Conservation (phyloP, 176 grass and related monocot genomes). For the bread wheat (Triticum aestivum) region DNA sequence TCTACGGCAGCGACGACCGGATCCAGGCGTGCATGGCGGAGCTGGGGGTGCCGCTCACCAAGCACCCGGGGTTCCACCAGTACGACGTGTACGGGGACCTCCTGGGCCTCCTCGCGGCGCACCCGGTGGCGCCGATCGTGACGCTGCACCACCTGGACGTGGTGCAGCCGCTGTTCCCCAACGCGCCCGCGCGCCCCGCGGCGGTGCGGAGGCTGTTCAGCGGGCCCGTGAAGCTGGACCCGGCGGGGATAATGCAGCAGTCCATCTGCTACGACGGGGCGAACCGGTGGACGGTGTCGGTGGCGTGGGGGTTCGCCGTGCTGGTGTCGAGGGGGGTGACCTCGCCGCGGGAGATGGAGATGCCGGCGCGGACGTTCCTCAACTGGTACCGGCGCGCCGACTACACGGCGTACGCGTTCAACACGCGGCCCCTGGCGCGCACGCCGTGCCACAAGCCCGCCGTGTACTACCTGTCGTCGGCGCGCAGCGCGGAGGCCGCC, state of each 20-base stretch:
- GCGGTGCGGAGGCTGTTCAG: slow-evolving; percentile 72
- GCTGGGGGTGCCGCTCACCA: slow-evolving; percentile 83
- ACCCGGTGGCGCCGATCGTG: slow-evolving; percentile 80
- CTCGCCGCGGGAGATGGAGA: slow-evolving; percentile 98
- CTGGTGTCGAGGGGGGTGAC: slow-evolving; percentile 67
- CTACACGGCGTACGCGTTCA: slow-evolving; percentile 95
- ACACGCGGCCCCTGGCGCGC: slow-evolving; percentile 79
- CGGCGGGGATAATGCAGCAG: slow-evolving; percentile 89
- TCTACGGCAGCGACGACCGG: slow-evolving; percentile 94
- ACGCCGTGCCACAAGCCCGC: slow-evolving; percentile 84
- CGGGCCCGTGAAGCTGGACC: slow-evolving; percentile 68
- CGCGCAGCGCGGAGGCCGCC: slow-evolving; percentile 23
- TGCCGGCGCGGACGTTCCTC: slow-evolving; percentile 86
- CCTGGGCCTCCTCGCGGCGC: slow-evolving; percentile 73
- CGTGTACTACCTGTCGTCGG: slow-evolving; percentile 70
- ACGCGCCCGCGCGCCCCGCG: slow-evolving; percentile 30
- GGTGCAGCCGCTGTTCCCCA: slow-evolving; percentile 75
- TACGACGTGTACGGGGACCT: slow-evolving; percentile 94
- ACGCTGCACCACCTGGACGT: slow-evolving; percentile 95
- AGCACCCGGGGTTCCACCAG: slow-evolving; percentile 93
- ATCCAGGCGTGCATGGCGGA: slow-evolving; percentile 99
- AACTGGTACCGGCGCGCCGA: slow-evolving; percentile 96
- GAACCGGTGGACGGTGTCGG: slow-evolving; percentile 78
- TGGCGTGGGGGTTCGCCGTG: slow-evolving; percentile 93
- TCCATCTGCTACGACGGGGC: slow-evolving; percentile 83